These are phyloP conservation scores for Petunia axillaris DNA, from an alignment of 257 asterid species.

Conservation along the genomic window DNA sequence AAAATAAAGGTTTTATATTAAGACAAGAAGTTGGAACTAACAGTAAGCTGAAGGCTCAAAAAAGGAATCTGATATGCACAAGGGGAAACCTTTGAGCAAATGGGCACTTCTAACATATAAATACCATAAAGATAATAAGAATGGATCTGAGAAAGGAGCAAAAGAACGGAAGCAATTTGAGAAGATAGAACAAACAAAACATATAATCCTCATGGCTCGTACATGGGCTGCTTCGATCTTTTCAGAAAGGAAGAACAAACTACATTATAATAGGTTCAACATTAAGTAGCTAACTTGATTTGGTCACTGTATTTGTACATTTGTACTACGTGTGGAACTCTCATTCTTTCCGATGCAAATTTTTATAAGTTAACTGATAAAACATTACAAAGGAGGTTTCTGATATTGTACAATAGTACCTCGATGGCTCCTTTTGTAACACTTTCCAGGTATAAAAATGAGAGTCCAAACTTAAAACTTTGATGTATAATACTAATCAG, in stretches of 20 bases:
- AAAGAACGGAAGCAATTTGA: not conserved
- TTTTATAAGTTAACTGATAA: not conserved
- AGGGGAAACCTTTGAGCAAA: not conserved
- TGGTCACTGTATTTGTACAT: not conserved
- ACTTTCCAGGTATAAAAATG: not conserved
- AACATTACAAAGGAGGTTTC: not conserved
- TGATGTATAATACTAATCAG: too few relatives aligned
- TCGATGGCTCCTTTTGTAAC: not conserved
- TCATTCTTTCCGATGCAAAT: not conserved
- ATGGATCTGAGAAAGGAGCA: not conserved
- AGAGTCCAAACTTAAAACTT: not conserved
- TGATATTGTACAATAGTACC: not conserved
- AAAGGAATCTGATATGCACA: not conserved
- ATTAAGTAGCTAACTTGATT: not conserved
- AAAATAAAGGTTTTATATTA: not conserved
- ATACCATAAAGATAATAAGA: not conserved
- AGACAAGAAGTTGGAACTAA: not conserved
- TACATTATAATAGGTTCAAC: not conserved
- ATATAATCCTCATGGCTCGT: not conserved
- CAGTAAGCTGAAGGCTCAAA: not conserved
- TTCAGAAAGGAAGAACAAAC: not conserved
- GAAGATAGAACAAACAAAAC: not conserved
- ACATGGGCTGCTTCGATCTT: not conserved
- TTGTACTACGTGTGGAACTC: not conserved
- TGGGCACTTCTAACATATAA: not conserved